Conservation (phyloP, 1,139 yeast species). For the Magnusiomyces sp. region DNA sequence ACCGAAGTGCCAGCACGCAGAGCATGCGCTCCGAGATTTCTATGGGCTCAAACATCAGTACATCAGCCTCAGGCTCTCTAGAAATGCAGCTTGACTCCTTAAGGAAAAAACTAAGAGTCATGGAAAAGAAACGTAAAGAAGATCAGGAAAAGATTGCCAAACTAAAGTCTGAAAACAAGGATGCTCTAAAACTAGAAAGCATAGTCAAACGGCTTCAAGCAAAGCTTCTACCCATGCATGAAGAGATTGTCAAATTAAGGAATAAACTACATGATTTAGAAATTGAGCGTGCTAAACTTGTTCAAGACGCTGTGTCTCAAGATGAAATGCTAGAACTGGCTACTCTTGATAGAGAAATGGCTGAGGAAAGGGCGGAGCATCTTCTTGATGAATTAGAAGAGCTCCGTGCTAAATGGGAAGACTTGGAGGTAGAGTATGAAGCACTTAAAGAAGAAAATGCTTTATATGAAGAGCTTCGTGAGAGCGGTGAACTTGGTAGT, state of each 20-base stretch:
- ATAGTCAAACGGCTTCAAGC: conserved; percentile 35
- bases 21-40: conserved; percentile 3
- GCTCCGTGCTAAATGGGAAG: conserved; percentile 35
- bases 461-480: conserved; percentile 30
- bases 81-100: conserved; percentile 4
- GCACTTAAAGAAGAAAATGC: conserved; percentile 42
- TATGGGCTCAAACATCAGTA: background rate
- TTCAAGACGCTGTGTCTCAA: conserved; percentile 29
- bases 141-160: conserved; percentile 23
- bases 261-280: conserved; percentile 21
- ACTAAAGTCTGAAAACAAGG: conserved; percentile 24
- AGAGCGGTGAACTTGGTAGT: conserved; percentile 19
- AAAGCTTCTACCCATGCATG: conserved; percentile 31
- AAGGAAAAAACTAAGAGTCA: conserved; percentile 22
- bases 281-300: conserved; percentile 29
- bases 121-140: conserved; percentile 28
- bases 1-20: conserved; percentile 1
- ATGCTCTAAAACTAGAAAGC: conserved; percentile 29
- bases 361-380: conserved; percentile 37
- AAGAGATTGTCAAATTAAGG: conserved; percentile 29
- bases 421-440: conserved; percentile 36
- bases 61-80: background rate
- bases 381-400: conserved; percentile 30
- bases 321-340: conserved; percentile 46
- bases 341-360: conserved; percentile 46